phyloP scores from a whole-genome alignment of 768 basidiomycete species.

The Termitomyces sp. region DNA sequence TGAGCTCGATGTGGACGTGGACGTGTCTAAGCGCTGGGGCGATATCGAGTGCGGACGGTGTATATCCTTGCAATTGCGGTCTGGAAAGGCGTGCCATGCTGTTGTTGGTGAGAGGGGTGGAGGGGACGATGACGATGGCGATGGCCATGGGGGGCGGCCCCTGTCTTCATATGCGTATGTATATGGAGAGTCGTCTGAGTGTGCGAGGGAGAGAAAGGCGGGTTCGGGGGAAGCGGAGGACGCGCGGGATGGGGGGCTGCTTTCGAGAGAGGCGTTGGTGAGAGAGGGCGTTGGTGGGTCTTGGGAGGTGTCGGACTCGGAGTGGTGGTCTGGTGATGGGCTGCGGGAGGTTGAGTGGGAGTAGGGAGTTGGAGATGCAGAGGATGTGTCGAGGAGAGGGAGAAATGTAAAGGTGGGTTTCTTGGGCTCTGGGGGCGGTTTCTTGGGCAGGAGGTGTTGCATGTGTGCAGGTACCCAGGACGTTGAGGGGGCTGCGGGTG shows the following conservation, averaged over 20 bases:
- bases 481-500: conserved; percentile 12
- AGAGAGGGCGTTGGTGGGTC: conserved; percentile 37
- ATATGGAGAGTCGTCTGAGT: no score
- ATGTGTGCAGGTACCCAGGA: conserved; percentile 26
- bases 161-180: no score
- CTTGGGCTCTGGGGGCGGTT: conserved; percentile 19
- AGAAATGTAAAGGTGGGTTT: conserved; percentile 35
- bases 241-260: conserved; percentile 34
- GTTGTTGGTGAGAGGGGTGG: neutral
- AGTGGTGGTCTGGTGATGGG: conserved; percentile 20
- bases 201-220: conserved; percentile 28
- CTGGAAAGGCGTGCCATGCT: conserved; percentile 12
- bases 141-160: no score
- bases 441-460: conserved; percentile 29
- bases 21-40: no score
- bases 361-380: no score
- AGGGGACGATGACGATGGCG: neutral
- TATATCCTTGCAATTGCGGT: neutral
- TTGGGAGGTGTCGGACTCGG: conserved; percentile 27
- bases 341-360: conserved; percentile 19
- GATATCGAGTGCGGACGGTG: no score
- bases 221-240: conserved; percentile 33
- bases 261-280: conserved; percentile 36
- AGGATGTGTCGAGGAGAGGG: conserved; percentile 39
- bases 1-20: neutral